Percentiles rank a stretch among this genome's conserved stretches.
These are phyloP conservation scores for Cladosporium sp. DNA, from an alignment of 2,329 filamentous ascomycete species.

Conservation along the genomic window DNA sequence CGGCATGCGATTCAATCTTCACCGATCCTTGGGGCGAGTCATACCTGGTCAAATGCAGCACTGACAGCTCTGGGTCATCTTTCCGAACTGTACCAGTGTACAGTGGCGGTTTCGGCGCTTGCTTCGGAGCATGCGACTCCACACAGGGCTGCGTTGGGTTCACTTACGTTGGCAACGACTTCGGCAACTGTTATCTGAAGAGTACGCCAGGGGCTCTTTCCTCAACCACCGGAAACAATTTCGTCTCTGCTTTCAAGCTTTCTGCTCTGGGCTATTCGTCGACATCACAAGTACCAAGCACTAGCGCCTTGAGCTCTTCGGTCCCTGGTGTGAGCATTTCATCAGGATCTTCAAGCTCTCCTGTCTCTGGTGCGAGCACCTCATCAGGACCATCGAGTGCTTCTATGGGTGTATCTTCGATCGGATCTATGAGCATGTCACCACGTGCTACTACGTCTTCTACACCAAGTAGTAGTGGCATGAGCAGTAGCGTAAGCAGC, in stretches of 20 bases:
- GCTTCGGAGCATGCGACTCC: conserved; percentile 19
- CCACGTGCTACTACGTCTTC: background rate
- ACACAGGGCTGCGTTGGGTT: conserved; percentile 18
- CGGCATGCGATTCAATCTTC: conserved; percentile 2
- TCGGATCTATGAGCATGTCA: background rate
- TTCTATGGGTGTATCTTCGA: background rate
- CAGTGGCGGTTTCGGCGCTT: conserved; percentile 17
- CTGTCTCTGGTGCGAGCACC: background rate
- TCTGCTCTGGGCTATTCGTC: conserved; percentile 3
- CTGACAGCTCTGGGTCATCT: background rate
- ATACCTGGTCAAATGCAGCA: conserved; percentile 15
- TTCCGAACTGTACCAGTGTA: conserved; percentile 7
- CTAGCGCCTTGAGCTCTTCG: background rate
- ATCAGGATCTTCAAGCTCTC: background rate
- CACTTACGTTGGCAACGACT: conserved; percentile 18
- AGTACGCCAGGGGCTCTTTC: background rate
- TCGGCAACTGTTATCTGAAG: conserved; percentile 24
- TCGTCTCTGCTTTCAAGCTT: conserved; percentile 2
- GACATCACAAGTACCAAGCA: background rate
- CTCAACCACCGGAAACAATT: background rate
- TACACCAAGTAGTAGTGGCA: background rate
- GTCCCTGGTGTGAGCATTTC: background rate
- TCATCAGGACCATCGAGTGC: background rate
- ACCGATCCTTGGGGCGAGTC: conserved; percentile 7
- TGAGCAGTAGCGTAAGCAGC: conserved; percentile 1